phyloP scores from a whole-genome alignment of 2,329 filamentous ascomycete genomes.

The Colletotrichum noveboracense region DNA sequence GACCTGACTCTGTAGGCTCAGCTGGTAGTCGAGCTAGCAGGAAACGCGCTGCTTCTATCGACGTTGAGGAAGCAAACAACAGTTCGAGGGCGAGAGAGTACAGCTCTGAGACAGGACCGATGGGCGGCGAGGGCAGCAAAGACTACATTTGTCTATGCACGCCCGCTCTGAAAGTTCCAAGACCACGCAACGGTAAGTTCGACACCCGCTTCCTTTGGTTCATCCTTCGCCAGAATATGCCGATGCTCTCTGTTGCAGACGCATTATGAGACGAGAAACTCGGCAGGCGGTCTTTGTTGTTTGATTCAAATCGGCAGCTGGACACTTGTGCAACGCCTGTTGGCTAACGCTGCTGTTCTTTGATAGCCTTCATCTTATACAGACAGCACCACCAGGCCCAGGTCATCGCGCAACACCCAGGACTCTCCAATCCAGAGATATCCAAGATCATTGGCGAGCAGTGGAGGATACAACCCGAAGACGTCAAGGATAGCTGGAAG shows the following conservation, averaged over 20 bases:
- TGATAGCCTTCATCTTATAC: constrained; percentile 92
- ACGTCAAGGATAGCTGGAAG: constrained; percentile 87
- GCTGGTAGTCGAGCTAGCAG: constrained; percentile 25
- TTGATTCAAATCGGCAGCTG: constrained; percentile 3
- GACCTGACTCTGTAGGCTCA: constrained; percentile 11
- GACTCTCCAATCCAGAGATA: constrained; percentile 91
- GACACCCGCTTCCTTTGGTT: neutral
- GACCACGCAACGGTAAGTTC: constrained; percentile 63
- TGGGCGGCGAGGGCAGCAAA: constrained; percentile 23
- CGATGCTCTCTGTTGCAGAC: neutral
- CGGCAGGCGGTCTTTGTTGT: constrained; percentile 9
- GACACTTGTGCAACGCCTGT: constrained; percentile 2
- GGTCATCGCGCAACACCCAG: constrained; percentile 83
- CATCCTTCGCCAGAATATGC: constrained; percentile 11
- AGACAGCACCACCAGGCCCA: constrained; percentile 88
- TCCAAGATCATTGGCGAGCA: constrained; percentile 96
- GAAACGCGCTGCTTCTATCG: constrained; percentile 53
- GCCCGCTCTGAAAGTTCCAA: constrained; percentile 61
- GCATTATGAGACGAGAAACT: neutral
- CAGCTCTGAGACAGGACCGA: constrained; percentile 38
- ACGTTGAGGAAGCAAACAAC: constrained; percentile 48
- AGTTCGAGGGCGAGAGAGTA: constrained; percentile 37
- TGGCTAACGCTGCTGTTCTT: constrained; percentile 33
- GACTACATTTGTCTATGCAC: constrained; percentile 62
- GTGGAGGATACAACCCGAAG: constrained; percentile 80